Evolutionary conservation across 1,284 basidiomycete genomes (phyloP).

Genomic region (Pascua sp.): DNA sequence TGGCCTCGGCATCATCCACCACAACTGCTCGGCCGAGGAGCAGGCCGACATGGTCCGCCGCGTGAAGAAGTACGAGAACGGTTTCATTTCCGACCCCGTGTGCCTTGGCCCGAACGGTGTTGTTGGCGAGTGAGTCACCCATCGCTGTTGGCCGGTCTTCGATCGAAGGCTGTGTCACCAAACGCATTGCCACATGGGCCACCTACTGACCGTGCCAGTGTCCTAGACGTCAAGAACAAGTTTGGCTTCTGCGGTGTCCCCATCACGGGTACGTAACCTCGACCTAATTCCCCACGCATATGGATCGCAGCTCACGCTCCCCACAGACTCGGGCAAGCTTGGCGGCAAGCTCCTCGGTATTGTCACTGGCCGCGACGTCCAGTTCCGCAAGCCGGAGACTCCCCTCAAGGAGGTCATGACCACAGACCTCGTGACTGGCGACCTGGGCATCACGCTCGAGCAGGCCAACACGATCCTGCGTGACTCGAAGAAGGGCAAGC

Average conservation of each 20-base stretch:
- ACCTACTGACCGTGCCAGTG: constrained; percentile 44
- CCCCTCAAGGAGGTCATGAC: constrained; percentile 90
- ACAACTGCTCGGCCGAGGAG: constrained; percentile 82
- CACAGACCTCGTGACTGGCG: constrained; percentile 73
- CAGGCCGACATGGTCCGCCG: constrained; percentile 97
- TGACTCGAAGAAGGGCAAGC: constrained; percentile 95
- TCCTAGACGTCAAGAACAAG: constrained; percentile 85
- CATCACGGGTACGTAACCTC: constrained; percentile 59
- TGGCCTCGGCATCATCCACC: constrained; percentile 97
- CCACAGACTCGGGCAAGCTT: constrained; percentile 68
- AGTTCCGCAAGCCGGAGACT: constrained; percentile 73
- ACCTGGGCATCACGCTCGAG: constrained; percentile 77
- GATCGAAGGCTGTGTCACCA: constrained; percentile 15
- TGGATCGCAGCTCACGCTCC: constrained; percentile 39
- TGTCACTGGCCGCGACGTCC: constrained; percentile 92
- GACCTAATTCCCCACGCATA: neutral
- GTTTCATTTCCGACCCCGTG: constrained; percentile 94
- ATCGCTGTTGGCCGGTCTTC: constrained; percentile 72
- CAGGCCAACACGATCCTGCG: constrained; percentile 94
- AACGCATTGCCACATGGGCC: neutral
- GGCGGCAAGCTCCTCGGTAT: constrained; percentile 94
- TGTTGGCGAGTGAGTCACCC: constrained; percentile 70
- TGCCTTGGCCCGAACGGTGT: constrained; percentile 72
- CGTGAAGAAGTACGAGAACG: constrained; percentile 98
- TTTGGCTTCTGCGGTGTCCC: constrained; percentile 97